phyloP scores from a whole-genome alignment of 2,329 filamentous ascomycete species.

The Acrodontium crateriforme region DNA sequence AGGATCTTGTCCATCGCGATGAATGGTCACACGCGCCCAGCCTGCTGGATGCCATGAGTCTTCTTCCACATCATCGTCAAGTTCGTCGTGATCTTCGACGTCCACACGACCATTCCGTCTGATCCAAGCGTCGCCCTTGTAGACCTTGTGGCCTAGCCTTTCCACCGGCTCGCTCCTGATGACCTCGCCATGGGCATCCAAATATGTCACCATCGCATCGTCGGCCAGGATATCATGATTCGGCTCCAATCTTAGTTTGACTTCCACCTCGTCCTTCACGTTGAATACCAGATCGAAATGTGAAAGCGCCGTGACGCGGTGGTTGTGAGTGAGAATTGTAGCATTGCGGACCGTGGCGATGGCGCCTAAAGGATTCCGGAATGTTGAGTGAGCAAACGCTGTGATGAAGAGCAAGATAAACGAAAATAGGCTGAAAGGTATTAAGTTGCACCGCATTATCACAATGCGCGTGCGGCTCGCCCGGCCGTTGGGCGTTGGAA shows the following conservation, averaged over 20 bases:
- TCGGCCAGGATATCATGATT: slow-evolving; percentile 81
- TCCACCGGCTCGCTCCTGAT: slow-evolving; percentile 53
- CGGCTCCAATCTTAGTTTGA: slow-evolving; percentile 72
- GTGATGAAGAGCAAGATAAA: slow-evolving; percentile 8
- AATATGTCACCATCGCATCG: slow-evolving; percentile 58
- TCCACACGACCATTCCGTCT: slow-evolving; percentile 31
- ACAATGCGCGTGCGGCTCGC: no score
- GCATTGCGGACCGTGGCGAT: slow-evolving; percentile 61
- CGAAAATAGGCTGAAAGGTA: background rate
- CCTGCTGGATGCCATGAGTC: slow-evolving; percentile 67
- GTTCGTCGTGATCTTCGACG: no score
- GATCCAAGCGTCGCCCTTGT: slow-evolving; percentile 64
- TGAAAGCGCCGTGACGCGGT: slow-evolving; percentile 66
- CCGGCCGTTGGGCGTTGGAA: no score
- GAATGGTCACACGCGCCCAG: slow-evolving; percentile 72
- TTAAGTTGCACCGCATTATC: no score
- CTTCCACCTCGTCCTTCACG: slow-evolving; percentile 49
- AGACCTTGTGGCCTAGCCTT: slow-evolving; percentile 65
- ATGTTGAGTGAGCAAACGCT: slow-evolving; percentile 38
- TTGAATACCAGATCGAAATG: slow-evolving; percentile 75
- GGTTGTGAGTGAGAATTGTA: slow-evolving; percentile 62
- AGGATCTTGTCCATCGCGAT: slow-evolving; percentile 60
- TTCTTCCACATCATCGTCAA: no score
- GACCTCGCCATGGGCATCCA: slow-evolving; percentile 59
- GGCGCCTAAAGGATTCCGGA: slow-evolving; percentile 63